Conservation (phyloP, 768 basidiomycete genomes). For the Artomyces pyxidatus region DNA sequence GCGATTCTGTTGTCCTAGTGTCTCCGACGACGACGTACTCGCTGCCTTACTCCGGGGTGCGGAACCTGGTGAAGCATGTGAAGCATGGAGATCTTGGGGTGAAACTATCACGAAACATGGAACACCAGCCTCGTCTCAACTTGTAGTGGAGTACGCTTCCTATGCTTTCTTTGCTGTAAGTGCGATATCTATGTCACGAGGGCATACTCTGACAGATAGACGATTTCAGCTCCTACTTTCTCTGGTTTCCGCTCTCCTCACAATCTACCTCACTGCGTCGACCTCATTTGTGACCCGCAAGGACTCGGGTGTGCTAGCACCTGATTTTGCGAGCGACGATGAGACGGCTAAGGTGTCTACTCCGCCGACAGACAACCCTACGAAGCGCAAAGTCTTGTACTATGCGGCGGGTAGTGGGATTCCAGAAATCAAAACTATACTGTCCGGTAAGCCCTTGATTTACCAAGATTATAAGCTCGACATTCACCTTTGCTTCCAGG, state of each 20-base stretch:
- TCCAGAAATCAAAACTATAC: slow-evolving; percentile 92
- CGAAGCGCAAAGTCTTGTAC: slow-evolving; percentile 68
- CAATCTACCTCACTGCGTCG: slow-evolving; percentile 81
- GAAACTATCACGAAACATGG: slow-evolving; percentile 36
- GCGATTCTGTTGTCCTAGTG: slow-evolving; percentile 69
- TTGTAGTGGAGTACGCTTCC: slow-evolving; percentile 51
- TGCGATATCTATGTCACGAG: slow-evolving; percentile 6
- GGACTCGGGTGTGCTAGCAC: slow-evolving; percentile 66
- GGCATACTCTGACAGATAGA: background rate
- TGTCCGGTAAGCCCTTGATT: slow-evolving; percentile 52
- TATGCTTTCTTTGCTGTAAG: slow-evolving; percentile 78
- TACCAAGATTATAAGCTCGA: too few species aligned
- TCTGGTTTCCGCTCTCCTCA: slow-evolving; percentile 64
- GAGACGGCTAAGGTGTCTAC: slow-evolving; percentile 10
- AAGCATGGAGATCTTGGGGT: slow-evolving; percentile 73
- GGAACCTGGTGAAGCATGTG: slow-evolving; percentile 34
- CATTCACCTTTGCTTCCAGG: slow-evolving; percentile 36
- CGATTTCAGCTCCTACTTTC: slow-evolving; percentile 60
- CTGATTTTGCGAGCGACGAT: slow-evolving; percentile 30
- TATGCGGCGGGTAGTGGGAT: slow-evolving; percentile 97
- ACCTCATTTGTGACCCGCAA: slow-evolving; percentile 84
- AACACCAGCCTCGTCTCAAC: slow-evolving; percentile 27
- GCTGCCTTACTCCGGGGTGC: slow-evolving; percentile 7
- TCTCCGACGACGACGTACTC: slow-evolving; percentile 13
- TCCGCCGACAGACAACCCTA: slow-evolving; percentile 17